phyloP scores from a whole-genome alignment of 2,329 filamentous ascomycete genomes.

The Diaporthe batatas region DNA sequence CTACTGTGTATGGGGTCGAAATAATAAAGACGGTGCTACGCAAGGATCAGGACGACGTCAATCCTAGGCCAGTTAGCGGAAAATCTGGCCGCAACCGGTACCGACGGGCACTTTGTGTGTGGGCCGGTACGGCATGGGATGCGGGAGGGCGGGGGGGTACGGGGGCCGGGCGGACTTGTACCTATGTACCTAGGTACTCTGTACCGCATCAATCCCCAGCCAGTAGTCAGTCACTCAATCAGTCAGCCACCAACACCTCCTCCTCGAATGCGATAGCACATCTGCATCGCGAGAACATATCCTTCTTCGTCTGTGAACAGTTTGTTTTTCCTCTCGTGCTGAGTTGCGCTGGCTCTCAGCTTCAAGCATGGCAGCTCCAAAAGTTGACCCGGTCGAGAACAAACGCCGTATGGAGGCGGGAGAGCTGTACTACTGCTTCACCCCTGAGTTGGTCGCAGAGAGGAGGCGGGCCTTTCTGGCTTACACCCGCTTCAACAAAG shows the following conservation, averaged over 20 bases:
- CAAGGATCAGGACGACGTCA: conserved; percentile 3
- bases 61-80: conserved; percentile 1
- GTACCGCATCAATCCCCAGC: background rate
- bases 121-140: background rate
- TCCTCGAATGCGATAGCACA: conserved; percentile 7
- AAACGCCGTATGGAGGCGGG: conserved; percentile 71
- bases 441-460: conserved; percentile 73
- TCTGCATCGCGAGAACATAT: background rate
- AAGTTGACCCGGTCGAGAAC: conserved; percentile 61
- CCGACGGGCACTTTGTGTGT: conserved; percentile 6
- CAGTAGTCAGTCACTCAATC: background rate
- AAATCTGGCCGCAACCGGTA: conserved; percentile 38
- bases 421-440: conserved; percentile 82
- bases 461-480: conserved; percentile 74
- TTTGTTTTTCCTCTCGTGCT: background rate
- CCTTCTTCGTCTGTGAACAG: background rate
- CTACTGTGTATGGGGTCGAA: conserved; percentile 7
- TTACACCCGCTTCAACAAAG: conserved; percentile 73
- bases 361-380: conserved; percentile 37
- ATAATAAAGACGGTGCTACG: background rate
- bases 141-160: conserved; percentile 13
- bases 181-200: background rate
- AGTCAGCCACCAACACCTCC: background rate
- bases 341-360: background rate
- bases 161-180: background rate